phyloP scores from a whole-genome alignment of 2,329 filamentous ascomycete genomes.

The Rhynchosporium agropyri region DNA sequence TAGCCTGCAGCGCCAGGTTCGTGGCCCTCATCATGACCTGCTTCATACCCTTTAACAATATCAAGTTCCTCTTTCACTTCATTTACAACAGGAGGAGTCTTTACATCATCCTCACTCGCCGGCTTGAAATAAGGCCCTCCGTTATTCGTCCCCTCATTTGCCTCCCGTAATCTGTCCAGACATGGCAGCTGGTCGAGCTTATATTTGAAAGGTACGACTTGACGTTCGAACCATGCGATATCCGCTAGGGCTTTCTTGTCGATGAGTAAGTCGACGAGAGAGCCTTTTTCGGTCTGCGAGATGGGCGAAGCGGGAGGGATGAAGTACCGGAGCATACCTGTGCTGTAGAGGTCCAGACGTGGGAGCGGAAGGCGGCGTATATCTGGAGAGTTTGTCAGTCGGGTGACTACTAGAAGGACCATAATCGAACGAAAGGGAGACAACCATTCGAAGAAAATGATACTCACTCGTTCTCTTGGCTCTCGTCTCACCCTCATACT shows the following conservation, averaged over 20 bases:
- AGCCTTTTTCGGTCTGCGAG: background rate
- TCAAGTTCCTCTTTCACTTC: background rate
- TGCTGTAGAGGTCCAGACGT: slow-evolving; percentile 12
- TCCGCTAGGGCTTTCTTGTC: background rate
- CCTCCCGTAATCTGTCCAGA: background rate
- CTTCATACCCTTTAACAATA: background rate
- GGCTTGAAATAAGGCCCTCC: background rate
- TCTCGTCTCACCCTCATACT: slow-evolving; percentile 18
- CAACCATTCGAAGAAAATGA: no score
- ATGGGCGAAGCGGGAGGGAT: background rate
- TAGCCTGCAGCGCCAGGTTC: no score
- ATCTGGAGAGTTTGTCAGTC: background rate
- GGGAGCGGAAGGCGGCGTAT: slow-evolving; percentile 17
- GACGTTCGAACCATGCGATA: slow-evolving; percentile 13
- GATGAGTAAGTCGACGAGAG: background rate
- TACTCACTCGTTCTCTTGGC: slow-evolving; percentile 15
- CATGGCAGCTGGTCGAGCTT: slow-evolving; percentile 10
- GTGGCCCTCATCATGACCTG: background rate
- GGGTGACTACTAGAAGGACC: no score
- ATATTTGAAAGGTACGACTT: slow-evolving; percentile 4
- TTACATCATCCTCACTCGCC: background rate
- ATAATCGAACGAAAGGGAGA: background rate
- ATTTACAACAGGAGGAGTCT: background rate
- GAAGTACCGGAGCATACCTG: slow-evolving; percentile 5
- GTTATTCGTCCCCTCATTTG: slow-evolving; percentile 12